These are phyloP conservation scores for Talaromyces amestolkiae DNA, from an alignment of 2,329 filamentous ascomycete genomes.

Conservation along the genomic window DNA sequence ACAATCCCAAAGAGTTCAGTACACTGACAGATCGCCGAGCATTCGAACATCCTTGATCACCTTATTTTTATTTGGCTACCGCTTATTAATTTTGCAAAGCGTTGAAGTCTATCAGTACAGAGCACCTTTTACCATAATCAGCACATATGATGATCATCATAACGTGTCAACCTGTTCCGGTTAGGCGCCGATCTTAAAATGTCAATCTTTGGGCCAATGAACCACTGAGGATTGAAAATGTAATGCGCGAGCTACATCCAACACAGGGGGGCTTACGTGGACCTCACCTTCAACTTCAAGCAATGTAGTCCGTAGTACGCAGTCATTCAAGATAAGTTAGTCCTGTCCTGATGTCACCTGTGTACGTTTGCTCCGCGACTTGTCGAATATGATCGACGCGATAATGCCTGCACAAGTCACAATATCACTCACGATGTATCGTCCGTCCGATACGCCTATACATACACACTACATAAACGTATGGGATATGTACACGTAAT, in stretches of 20 bases:
- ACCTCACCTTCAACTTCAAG: neutral
- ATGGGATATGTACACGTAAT: slow-evolving; percentile 1
- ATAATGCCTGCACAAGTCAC: neutral
- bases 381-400: neutral
- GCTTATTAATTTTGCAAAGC: neutral
- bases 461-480: neutral
- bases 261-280: neutral
- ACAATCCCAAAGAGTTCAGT: neutral
- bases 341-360: neutral
- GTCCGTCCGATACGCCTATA: neutral
- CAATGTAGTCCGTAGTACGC: neutral
- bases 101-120: neutral
- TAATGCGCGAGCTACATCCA: neutral
- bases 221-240: neutral
- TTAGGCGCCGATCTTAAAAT: neutral
- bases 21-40: neutral
- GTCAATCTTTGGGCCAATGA: neutral
- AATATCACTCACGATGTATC: neutral
- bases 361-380: neutral
- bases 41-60: neutral
- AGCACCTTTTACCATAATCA: neutral
- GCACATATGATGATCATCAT: neutral
- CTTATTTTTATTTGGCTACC: neutral
- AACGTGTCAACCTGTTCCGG: neutral
- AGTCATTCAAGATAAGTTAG: neutral